Base-by-base conservation (phyloP, 495 filamentous ascomycete species). In the Podospora sp. region DNA sequence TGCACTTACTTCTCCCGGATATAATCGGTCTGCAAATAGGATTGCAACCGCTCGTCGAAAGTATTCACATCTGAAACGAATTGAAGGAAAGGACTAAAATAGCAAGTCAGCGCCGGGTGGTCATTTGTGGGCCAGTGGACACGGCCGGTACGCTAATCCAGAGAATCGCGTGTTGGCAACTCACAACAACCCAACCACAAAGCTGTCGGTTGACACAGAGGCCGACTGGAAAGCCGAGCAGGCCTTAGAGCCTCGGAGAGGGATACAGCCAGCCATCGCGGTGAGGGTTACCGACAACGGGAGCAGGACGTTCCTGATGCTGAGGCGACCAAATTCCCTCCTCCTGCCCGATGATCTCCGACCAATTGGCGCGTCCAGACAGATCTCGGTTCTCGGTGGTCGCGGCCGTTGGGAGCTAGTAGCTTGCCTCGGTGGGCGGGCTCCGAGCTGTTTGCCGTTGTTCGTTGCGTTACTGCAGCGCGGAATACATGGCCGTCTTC, bases 201-300 rank as follows among this genome's bases (percentile, higher is more conserved):
- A 80, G 46, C 78, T 79, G 74, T 87, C 86, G 51, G 89, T 94
- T 35, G 93, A 94, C 50, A 99, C 86, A 3, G 91, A 95, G 1
- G 96, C 87, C 40, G 85, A 76, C 72, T 87, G 88, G 77, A 96
- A 99, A 29, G 94, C 93, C 63, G 91, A 82, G 80, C 96, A 99
- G 63, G 85, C 81, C 22, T 85, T 91, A 25, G 96, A 97, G 50
- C 84, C 88, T 52, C 86, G 79, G 27, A 99, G 86, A 21, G 94
- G 87, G 63, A 99, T 87, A 74, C 96, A 99, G n/a, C 66, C 63
- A 0, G 76, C 69, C 76, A 77, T 77, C 60, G 73, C 72, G 20
- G 68, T 36, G 12, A 72, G 68, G 14, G 70, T 58, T 16, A 72
- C 67, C 21, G 76, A 57, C 6, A 73, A 56, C 35, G 70, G 67